phyloP scores from a whole-genome alignment of 2,329 filamentous ascomycete species.

The Penicillium crustosum region DNA sequence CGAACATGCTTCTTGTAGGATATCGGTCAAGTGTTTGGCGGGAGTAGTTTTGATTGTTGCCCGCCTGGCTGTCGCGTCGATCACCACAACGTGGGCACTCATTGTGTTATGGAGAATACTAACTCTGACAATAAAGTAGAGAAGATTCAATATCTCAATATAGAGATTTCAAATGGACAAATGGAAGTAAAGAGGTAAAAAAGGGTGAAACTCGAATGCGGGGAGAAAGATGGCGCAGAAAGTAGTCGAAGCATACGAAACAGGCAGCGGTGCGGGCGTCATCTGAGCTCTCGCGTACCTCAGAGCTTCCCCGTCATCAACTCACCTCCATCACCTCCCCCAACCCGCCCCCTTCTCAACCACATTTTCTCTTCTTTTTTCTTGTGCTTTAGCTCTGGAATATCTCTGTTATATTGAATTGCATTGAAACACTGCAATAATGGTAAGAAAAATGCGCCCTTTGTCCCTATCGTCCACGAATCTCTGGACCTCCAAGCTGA shows the following conservation, averaged over 20 bases:
- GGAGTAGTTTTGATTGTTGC: slow-evolving; percentile 81
- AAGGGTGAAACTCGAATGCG: neutral
- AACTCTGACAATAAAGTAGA: neutral
- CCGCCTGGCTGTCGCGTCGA: slow-evolving; percentile 75
- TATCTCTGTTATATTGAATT: slow-evolving; percentile 11
- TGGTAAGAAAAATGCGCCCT: slow-evolving; percentile 22
- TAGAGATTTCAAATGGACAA: neutral
- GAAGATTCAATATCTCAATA: slow-evolving; percentile 1
- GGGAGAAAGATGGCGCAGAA: slow-evolving; percentile 27
- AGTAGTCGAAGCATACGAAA: slow-evolving; percentile 28
- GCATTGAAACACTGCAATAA: slow-evolving; percentile 22
- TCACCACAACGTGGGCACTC: slow-evolving; percentile 85
- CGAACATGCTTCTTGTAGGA: slow-evolving; percentile 81
- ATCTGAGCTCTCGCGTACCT: slow-evolving; percentile 34
- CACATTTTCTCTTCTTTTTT: slow-evolving; percentile 10
- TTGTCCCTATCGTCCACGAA: slow-evolving; percentile 13
- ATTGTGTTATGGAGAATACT: slow-evolving; percentile 50
- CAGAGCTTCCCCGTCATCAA: slow-evolving; percentile 33
- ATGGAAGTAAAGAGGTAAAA: neutral
- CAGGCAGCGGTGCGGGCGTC: slow-evolving; percentile 37
- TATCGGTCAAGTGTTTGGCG: slow-evolving; percentile 75
- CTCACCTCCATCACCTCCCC: slow-evolving; percentile 21
- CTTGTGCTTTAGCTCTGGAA: slow-evolving; percentile 16
- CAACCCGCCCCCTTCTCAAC: slow-evolving; percentile 20
- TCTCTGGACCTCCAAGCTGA: slow-evolving; percentile 33